Percentiles rank a stretch among this genome's conserved stretches.
Evolutionary conservation across 192 early-diverging fungal species (phyloP).

Genomic region (Neocallimastix lanati): DNA sequence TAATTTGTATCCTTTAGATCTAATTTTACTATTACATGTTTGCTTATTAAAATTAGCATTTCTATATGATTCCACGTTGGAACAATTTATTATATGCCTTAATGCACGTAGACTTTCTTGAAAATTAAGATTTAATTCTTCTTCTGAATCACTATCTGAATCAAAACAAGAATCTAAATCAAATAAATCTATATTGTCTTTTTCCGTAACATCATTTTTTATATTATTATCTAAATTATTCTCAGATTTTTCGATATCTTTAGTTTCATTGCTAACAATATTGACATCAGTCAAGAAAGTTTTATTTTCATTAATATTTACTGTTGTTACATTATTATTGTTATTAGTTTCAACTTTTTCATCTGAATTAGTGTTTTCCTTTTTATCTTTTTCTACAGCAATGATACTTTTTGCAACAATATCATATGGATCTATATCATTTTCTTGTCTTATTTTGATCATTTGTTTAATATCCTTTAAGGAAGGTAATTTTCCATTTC

Average conservation of each 20-base stretch:
- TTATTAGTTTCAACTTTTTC: background rate
- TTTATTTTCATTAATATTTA: slow-evolving; percentile 7
- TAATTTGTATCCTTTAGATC: background rate
- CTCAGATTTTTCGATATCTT: background rate
- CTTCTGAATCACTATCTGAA: background rate
- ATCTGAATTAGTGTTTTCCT: background rate
- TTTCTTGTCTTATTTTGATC: slow-evolving; percentile 11
- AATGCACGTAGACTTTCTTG: background rate
- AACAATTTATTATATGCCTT: background rate
- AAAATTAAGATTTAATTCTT: background rate
- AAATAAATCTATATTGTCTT: background rate
- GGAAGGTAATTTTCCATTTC: slow-evolving; percentile 7
- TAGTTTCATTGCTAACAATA: slow-evolving; percentile 15
- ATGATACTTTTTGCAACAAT: slow-evolving; percentile 3
- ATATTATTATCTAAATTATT: background rate
- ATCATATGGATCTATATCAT: slow-evolving; percentile 16
- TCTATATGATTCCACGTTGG: background rate
- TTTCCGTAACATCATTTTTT: background rate
- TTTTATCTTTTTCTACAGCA: background rate
- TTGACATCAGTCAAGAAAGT: slow-evolving; percentile 38
- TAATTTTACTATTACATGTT: background rate
- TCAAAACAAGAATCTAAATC: background rate
- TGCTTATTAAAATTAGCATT: background rate
- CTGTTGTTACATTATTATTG: slow-evolving; percentile 1
- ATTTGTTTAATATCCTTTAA: slow-evolving; percentile 13